Evolutionary conservation across 176 grass and related monocot genomes (phyloP), one percentile per base, ranked within the genome.

Genomic region (Raddia distichophylla): DNA sequence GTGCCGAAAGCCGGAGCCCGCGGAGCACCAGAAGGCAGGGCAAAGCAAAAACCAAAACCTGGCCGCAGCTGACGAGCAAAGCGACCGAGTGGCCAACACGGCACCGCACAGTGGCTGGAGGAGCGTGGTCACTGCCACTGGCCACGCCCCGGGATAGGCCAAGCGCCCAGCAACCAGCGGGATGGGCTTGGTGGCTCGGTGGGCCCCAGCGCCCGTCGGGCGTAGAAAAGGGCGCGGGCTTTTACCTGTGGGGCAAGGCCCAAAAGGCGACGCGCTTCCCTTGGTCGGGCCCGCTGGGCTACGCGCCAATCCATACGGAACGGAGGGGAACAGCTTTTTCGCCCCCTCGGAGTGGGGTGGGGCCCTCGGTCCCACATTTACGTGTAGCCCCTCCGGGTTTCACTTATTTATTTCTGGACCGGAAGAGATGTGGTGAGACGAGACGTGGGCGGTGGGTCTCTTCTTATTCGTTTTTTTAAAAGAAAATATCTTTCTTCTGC

Each of bases 301-400:
- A 89, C 46, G 17, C 53, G 76, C 60, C 76, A 85, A 84, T 37
- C 69, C 59, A 85, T 76, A 79, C 75, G 73, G 64, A 60, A 63
- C 18, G 34, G 46, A 34, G 5, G 22, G 27, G 10, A 35, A 3
- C 32, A 35, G 12, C 60, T 6, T 59, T 75, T 53, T 32, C 13
- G 7, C 16, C 37, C 37, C 37, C 0, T 2, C 37, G 37, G 37
- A 5, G 37, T 40, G 37, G 37, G 37, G 37, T 40, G 19, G 51
- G 20, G 13, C 60, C 22, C 12, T 4, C 58, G 5, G 11, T 12
- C 12, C 20, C 58, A 4, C 22, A 62, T 33, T 6, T 62, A 5
- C 22, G 32, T 6, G 11, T 13, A 32, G 27, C 10, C 11, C 22
- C 20, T 32, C 59, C n/a, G 4, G 3, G 3, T 14, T 14, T 52